These are phyloP conservation scores for Ceratocystis diversiconidia DNA, from an alignment of 2,329 filamentous ascomycete genomes.

Conservation along the genomic window DNA sequence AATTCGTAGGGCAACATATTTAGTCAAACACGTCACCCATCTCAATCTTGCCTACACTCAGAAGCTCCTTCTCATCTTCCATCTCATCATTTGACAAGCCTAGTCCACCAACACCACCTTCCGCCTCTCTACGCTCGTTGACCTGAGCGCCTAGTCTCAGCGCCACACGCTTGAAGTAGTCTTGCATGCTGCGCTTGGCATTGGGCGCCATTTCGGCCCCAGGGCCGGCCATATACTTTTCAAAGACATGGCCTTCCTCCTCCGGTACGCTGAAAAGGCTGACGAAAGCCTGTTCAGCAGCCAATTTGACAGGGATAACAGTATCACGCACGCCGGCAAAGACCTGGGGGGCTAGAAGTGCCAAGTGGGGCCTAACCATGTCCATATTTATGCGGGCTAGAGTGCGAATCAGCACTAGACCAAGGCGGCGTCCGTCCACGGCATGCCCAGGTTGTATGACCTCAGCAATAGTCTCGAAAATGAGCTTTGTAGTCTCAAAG, in stretches of 20 bases:
- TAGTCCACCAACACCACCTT: slow-evolving; percentile 74
- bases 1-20: not conserved
- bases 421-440: slow-evolving; percentile 69
- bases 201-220: slow-evolving; percentile 52
- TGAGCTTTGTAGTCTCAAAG: slow-evolving; percentile 62
- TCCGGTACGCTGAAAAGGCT: slow-evolving; percentile 82
- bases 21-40: slow-evolving; percentile 19
- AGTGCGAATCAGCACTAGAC: slow-evolving; percentile 78
- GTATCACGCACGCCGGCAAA: slow-evolving; percentile 83
- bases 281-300: slow-evolving; percentile 87
- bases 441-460: slow-evolving; percentile 66
- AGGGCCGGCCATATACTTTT: slow-evolving; percentile 68
- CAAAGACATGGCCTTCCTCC: slow-evolving; percentile 72
- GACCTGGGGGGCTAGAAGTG: slow-evolving; percentile 64
- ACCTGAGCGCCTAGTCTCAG: slow-evolving; percentile 73
- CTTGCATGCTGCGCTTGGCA: slow-evolving; percentile 77
- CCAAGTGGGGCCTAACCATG: slow-evolving; percentile 65
- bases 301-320: slow-evolving; percentile 88
- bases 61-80: slow-evolving; percentile 90
- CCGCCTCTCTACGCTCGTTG: slow-evolving; percentile 76
- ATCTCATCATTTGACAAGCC: slow-evolving; percentile 80
- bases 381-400: slow-evolving; percentile 67
- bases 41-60: slow-evolving; percentile 87
- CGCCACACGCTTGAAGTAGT: slow-evolving; percentile 94
- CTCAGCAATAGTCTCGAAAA: slow-evolving; percentile 65